phyloP scores from a whole-genome alignment of 129 eudicot genomes.

The Mikania micrantha region DNA sequence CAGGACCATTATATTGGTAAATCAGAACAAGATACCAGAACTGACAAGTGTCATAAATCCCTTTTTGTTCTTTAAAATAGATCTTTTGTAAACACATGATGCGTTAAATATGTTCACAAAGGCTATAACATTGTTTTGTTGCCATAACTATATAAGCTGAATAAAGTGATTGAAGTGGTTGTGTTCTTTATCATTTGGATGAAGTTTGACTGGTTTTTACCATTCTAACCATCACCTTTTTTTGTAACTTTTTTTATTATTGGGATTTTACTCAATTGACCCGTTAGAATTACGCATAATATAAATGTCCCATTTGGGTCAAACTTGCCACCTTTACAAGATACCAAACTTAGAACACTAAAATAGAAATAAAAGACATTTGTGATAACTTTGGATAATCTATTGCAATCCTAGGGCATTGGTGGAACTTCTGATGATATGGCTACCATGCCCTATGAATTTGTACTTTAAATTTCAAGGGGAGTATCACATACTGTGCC shows the following conservation, averaged over 20 bases:
- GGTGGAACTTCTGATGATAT: conserved; percentile 2
- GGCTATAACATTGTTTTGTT: neutral
- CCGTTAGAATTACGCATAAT: no score
- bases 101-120: neutral
- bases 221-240: no score
- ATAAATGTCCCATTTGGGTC: no score
- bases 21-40: neutral
- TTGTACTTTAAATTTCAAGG: neutral
- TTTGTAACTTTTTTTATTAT: no score
- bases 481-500: no score
- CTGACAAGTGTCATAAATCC: neutral
- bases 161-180: neutral
- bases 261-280: no score
- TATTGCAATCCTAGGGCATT: neutral
- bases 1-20: conserved; percentile 3
- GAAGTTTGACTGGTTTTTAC: no score
- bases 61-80: no score
- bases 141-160: neutral
- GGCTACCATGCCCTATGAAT: neutral
- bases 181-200: no score
- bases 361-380: neutral
- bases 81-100: neutral
- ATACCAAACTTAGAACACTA: neutral
- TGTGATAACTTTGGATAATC: neutral
- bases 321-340: no score